Evolutionary conservation across 495 filamentous ascomycete genomes (phyloP).

Genomic region (Penicillium simplicissimum): DNA sequence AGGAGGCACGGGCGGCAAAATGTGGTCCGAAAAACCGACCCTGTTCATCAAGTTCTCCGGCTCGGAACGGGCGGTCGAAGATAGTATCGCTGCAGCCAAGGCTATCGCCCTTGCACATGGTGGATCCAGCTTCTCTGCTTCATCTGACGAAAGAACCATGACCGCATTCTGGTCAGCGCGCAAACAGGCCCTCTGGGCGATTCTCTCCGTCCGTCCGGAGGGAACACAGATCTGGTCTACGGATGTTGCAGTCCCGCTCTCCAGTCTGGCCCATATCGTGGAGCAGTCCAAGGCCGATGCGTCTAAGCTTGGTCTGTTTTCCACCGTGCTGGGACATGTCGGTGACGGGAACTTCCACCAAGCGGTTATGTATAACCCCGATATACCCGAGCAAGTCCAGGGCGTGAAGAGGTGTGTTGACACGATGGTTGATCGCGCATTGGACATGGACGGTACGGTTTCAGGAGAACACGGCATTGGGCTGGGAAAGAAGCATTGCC

Average conservation of each 20-base stretch:
- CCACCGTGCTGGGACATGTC: slow-evolving; percentile 76
- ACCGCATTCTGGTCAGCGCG: slow-evolving; percentile 79
- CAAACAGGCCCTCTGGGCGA: slow-evolving; percentile 76
- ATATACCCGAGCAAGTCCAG: slow-evolving; percentile 58
- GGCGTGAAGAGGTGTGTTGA: slow-evolving; percentile 71
- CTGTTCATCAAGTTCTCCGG: slow-evolving; percentile 95
- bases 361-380: slow-evolving; percentile 69
- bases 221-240: slow-evolving; percentile 67
- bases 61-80: slow-evolving; percentile 51
- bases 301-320: slow-evolving; percentile 76
- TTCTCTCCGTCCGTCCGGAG: slow-evolving; percentile 44
- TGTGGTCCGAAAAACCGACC: slow-evolving; percentile 63
- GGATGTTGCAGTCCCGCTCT: slow-evolving; percentile 85
- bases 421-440: slow-evolving; percentile 76
- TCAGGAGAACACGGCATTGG: slow-evolving; percentile 75
- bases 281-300: slow-evolving; percentile 83
- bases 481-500: slow-evolving; percentile 64
- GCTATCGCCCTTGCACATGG: slow-evolving; percentile 59
- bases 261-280: slow-evolving; percentile 77
- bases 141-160: slow-evolving; percentile 61
- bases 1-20: slow-evolving; percentile 74
- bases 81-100: slow-evolving; percentile 72
- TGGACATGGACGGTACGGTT: slow-evolving; percentile 84
- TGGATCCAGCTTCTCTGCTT: slow-evolving; percentile 74
- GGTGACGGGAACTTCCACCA: slow-evolving; percentile 91